Percentiles rank a stretch among this genome's conserved stretches.
Conservation (phyloP, 768 basidiomycete genomes). For the Lactarius vividus region DNA sequence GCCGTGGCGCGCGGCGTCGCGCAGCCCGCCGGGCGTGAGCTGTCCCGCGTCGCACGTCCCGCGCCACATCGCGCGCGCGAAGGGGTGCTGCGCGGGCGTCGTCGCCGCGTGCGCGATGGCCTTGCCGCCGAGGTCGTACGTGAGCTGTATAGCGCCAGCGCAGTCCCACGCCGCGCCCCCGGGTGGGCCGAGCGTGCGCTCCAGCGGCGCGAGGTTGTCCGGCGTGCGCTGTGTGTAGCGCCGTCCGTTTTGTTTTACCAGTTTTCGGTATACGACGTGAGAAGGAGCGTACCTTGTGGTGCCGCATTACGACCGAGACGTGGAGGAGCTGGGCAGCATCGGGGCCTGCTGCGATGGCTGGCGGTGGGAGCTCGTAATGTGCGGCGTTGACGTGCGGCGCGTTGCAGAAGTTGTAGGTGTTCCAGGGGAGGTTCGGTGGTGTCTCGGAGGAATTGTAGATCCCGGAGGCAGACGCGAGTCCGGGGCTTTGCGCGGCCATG, state of each 20-base stretch:
- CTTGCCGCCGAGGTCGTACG: constrained; percentile 39
- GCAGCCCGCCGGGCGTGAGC: constrained; percentile 44
- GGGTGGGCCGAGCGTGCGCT: constrained; percentile 40
- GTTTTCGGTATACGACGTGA: not conserved
- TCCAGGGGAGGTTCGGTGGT: constrained; percentile 42
- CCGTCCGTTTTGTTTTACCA: not conserved
- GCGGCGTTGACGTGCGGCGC: constrained; percentile 45
- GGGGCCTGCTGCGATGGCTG: constrained; percentile 19
- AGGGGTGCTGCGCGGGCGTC: constrained; percentile 45
- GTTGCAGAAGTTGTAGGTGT: constrained; percentile 55
- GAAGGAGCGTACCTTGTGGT: constrained; percentile 42
- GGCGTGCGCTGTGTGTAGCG: constrained; percentile 44
- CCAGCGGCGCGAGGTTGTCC: constrained; percentile 47
- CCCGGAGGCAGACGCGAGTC: constrained; percentile 31
- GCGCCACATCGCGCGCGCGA: constrained; percentile 44
- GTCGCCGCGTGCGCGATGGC: constrained; percentile 41
- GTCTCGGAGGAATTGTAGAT: constrained; percentile 47
- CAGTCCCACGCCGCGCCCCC: constrained; percentile 43
- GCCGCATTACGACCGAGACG: constrained; percentile 44
- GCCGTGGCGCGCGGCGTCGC: constrained; percentile 44
- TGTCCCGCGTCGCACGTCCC: constrained; percentile 50
- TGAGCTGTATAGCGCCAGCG: constrained; percentile 38
- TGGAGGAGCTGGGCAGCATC: constrained; percentile 38
- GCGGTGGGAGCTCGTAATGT: constrained; percentile 38
- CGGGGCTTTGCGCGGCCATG: not conserved